Base-by-base conservation (phyloP, 768 basidiomycete species). In the Candolleomyces eurysporus region DNA sequence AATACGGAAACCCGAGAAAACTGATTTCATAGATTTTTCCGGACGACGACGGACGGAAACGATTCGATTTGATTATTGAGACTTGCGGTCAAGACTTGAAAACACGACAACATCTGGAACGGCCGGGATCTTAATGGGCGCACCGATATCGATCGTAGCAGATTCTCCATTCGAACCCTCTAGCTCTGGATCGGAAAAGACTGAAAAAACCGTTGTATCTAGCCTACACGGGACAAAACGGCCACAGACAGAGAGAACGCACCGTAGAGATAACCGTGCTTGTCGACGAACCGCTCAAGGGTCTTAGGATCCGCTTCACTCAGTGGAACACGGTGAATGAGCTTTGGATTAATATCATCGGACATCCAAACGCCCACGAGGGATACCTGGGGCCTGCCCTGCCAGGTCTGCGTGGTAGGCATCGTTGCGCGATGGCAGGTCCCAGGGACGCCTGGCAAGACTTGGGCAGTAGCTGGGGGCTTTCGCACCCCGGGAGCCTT, bases 281-380 rank as follows among this genome's bases (percentile, higher is more conserved):
- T 50, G 40, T 61, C 61, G 32, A 42, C 53, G 26, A 61, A 56
- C 21, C 42, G 36, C 31, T 48, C 39, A 11, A 61, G 54, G n/a
- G 60, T 21, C 31, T 46, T 50, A 13, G 31, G 36, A 32, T 39
- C 26, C n/a, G 39, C 49, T 9, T 49, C 46, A 11, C 13, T 49
- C 13, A 51, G 17, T 5, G 61, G 13, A 43, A 61, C 10, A 7
- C 56, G 54, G 49, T 61, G 61, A 40, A 61, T 61, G 48, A 50
- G 56, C 40, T 52, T 61, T 19, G 61, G 61, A 52, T 61, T 57
- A 22, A 61, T 53, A 50, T 61, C 61, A 26, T 61, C 56, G 1
- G 61, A 54, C 61, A 61, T 61, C 61, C 61, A 61, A 9, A 61
- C 61, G 6, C 61, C 61, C 17, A 61, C 61, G 40, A 61, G 49